Base-by-base conservation (phyloP, 129 eudicot genomes). In the Tagetes erecta region DNA sequence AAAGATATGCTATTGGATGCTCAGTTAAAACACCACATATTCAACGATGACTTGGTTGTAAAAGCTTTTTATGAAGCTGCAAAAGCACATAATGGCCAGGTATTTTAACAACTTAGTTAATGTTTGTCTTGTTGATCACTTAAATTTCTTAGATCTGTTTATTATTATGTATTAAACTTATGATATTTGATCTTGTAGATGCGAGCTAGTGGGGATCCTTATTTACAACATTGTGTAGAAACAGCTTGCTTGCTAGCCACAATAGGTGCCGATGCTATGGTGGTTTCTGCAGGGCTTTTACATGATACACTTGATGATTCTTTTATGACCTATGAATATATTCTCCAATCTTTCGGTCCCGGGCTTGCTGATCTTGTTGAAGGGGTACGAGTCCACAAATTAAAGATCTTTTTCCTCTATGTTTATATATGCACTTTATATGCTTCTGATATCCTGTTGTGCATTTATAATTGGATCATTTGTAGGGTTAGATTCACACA, bases 31-130 rank as follows among this genome's bases (percentile, higher is more conserved):
- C 92, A 95, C 80, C 75, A 62, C 70, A 66, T 91, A 1, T 95
- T 95, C 46, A 72, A 47, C 42, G 96, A 91, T 69, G 84, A 83
- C 3, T 68, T 91, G 68, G 95, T 95, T 2, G 67, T 95, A 8
- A 88, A 85, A 80, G 97, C 99, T 38, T 95, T 95, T 72, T 53
- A 75, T 62, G 95, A 88, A 80, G 97, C 97, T 9, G 99, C 89
- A 85, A 87, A 82, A 73, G 99, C 99, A 20, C 99, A 95, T 63
- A 87, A 93, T 77, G 97, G 99, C 50, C 96, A 91, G 92, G 97
- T 91, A 79, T 36, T 20, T 20, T 4, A 13, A 34, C 4, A 31
- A 31, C 4, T 60, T 60, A 36, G 11, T 44, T 35, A 6, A 36
- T 62, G 45, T 38, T 57, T 1, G 66, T 11, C 1, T 13, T 36